These are phyloP conservation scores for Citrullus colocynthis DNA, from an alignment of 306 rosid species.

Conservation along the genomic window DNA sequence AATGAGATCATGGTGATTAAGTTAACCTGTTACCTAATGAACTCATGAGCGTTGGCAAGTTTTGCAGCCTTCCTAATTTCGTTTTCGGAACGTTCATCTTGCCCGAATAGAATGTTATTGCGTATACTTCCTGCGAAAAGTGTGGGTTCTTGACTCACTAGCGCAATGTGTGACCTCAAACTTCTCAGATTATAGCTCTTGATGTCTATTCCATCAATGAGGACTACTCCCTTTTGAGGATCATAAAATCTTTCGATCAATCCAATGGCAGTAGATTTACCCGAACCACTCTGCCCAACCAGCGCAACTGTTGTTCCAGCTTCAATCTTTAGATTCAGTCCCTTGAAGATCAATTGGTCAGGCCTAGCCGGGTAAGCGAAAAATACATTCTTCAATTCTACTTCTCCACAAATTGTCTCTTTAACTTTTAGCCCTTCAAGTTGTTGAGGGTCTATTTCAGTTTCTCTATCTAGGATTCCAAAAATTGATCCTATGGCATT, in stretches of 20 bases:
- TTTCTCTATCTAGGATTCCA: conserved; percentile 43
- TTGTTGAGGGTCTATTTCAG: conserved; percentile 55
- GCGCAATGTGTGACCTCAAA: conserved; percentile 55
- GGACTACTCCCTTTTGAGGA: conserved; percentile 42
- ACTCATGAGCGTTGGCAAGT: conserved; percentile 69
- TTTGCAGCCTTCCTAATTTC: conserved; percentile 51
- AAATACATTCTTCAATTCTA: conserved; percentile 37
- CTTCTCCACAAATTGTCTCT: conserved; percentile 29
- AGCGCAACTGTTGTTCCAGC: conserved; percentile 58
- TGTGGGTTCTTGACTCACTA: conserved; percentile 73
- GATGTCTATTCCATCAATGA: conserved; percentile 40
- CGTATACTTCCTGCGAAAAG: conserved; percentile 63
- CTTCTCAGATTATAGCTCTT: conserved; percentile 36
- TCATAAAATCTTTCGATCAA: conserved; percentile 73
- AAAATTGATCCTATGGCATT: conserved; percentile 50
- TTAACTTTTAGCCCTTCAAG: conserved; percentile 11
- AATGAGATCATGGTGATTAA: not conserved
- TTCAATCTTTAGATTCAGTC: conserved; percentile 41
- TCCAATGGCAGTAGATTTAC: conserved; percentile 74
- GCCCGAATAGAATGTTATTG: conserved; percentile 54
- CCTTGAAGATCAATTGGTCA: conserved; percentile 57
- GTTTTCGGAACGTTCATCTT: conserved; percentile 36
- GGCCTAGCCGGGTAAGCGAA: conserved; percentile 63
- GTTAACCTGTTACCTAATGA: conserved; percentile 36
- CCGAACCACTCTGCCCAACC: conserved; percentile 76